Base-by-base conservation (phyloP, 768 basidiomycete species). In the Leccinum truebloodii region DNA sequence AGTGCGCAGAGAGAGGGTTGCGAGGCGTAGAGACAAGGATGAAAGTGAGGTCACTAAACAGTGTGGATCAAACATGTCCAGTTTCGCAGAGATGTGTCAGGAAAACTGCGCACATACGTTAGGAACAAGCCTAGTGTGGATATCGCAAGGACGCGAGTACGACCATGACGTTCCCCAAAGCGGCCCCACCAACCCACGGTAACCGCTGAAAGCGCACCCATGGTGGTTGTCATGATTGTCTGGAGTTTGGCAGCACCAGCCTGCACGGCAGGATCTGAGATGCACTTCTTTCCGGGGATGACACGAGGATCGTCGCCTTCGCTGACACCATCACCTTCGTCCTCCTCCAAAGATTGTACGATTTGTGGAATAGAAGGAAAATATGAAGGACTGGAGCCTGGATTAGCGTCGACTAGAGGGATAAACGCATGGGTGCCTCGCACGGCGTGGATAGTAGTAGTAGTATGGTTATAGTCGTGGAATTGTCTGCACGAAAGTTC, bases 151-250 rank as follows among this genome's bases (percentile, higher is more conserved):
- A 95, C 83, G 26, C 81, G 82, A 52, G 88, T 94, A 37, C 94
- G 82, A 10, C 94, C 94, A 63, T 86, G 76, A 9, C 79, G 75
- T 71, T 95, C 94, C 10, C 90, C 88, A 46, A 87, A 83, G 53
- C 86, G 82, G 55, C 91, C 91, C 94, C 94, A 97, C 77, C 88
- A 90, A 0, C 90, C 92, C 0, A 92, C 92, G 4, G 90, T 91
- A 52, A 92, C 76, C 1, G 92, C 91, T 55, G 90, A 89, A 44
- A 97, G 79, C 7, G 84, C 70, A 55, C 91, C 93, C 86, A 90
- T 89, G 9, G 81, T 81, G 12, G 90, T 86, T 2, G 87, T 87
- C 73, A 95, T 85, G 54, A 85, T 82, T 7, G 87, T 87, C 75
- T 92, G 90, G n/a, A 92, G 81, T 58, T 79, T 80, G 24, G 88